These are phyloP conservation scores for Mucor irregularis DNA, from an alignment of 371 early-diverging fungal genomes.

Conservation along the genomic window DNA sequence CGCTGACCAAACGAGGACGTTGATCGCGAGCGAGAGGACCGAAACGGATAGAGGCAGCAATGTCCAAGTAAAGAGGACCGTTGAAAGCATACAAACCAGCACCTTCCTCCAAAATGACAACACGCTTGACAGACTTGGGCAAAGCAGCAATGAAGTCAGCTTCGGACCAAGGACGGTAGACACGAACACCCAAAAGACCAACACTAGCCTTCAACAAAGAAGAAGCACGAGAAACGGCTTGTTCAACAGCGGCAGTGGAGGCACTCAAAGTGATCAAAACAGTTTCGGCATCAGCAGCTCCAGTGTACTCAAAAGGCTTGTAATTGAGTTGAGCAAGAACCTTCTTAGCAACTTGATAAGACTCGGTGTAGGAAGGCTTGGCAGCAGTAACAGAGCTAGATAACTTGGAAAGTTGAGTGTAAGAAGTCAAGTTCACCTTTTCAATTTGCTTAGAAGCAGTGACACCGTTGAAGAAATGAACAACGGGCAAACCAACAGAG, in stretches of 20 bases:
- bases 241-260: constrained; percentile 34
- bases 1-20: constrained; percentile 46
- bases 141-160: constrained; percentile 65
- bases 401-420: constrained; percentile 42
- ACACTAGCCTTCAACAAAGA: constrained; percentile 30
- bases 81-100: constrained; percentile 55
- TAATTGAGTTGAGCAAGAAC: constrained; percentile 64
- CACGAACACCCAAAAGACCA: constrained; percentile 76
- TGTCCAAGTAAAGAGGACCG: constrained; percentile 69
- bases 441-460: constrained; percentile 48
- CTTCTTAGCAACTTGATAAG: constrained; percentile 45
- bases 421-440: constrained; percentile 50
- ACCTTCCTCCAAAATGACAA: constrained; percentile 63
- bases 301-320: constrained; percentile 79
- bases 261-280: constrained; percentile 77
- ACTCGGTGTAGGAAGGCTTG: constrained; percentile 18
- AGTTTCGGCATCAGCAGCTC: constrained; percentile 67
- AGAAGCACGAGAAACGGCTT: constrained; percentile 44
- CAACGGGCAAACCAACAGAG: constrained; percentile 63
- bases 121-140: constrained; percentile 59
- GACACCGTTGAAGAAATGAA: constrained; percentile 76
- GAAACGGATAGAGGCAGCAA: constrained; percentile 71
- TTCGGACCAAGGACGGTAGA: constrained; percentile 83
- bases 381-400: constrained; percentile 2
- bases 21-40: constrained; percentile 37